Percentiles rank a stretch among this genome's conserved stretches.
Conservation (phyloP, 495 filamentous ascomycete genomes). For the Lichina pygmaea region DNA sequence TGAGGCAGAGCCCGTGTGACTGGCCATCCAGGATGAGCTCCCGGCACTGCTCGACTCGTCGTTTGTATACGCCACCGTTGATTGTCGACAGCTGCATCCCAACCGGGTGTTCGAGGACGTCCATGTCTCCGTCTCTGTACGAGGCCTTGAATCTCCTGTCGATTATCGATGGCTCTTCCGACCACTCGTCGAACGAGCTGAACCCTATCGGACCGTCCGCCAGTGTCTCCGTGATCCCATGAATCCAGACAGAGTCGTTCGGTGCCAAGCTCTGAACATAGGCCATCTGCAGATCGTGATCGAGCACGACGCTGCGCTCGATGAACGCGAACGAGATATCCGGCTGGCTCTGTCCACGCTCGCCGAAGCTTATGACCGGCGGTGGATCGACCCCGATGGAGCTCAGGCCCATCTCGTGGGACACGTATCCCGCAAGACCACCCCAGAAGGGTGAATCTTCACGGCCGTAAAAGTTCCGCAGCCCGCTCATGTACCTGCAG, state of each 20-base stretch:
- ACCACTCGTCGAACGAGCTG: not conserved
- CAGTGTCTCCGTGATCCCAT: not conserved
- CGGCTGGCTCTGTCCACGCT: not conserved
- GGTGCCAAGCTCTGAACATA: conserved; percentile 26
- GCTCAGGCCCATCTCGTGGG: conserved; percentile 61
- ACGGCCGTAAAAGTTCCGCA: conserved; percentile 17
- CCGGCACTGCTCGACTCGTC: conserved; percentile 41
- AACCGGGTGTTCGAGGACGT: not conserved
- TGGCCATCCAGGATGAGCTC: conserved; percentile 46
- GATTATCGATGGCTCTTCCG: conserved; percentile 1
- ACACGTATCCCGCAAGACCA: conserved; percentile 71
- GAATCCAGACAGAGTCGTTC: not conserved
- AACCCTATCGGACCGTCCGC: not conserved
- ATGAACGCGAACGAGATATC: conserved; percentile 60
- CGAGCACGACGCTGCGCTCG: conserved; percentile 54
- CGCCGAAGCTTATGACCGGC: not conserved
- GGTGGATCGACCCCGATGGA: conserved; percentile 21
- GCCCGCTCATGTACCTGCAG: conserved; percentile 25
- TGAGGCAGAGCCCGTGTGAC: conserved; percentile 85
- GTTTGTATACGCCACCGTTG: conserved; percentile 26
- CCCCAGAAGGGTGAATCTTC: conserved; percentile 45
- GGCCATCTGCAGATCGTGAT: conserved; percentile 31
- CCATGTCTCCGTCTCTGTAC: not conserved
- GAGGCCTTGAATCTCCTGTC: conserved; percentile 1
- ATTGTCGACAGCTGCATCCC: conserved; percentile 11